Evolutionary conservation across 192 early-diverging fungal genomes (phyloP), one percentile per base, ranked within the genome.

Genomic region (Linnemannia schmuckeri): DNA sequence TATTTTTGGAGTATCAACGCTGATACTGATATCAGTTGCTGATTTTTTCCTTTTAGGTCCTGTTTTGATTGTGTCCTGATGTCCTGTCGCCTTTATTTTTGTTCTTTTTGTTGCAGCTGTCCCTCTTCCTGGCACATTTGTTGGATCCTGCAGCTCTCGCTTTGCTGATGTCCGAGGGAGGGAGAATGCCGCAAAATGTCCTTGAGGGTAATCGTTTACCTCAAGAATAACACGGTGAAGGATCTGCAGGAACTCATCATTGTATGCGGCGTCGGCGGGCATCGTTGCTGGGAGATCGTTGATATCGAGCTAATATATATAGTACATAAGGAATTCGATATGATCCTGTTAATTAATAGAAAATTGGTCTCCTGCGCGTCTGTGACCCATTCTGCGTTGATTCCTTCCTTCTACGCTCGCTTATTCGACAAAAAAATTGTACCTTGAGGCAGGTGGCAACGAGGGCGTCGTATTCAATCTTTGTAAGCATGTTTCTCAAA

Each of bases 211-310:
- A 1, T 42, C 22, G 6, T 46, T 77, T 91, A 97, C 97, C 92
- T 98, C 96, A 52, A 99, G 87, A 38, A 97, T 88, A 15, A 95
- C 92, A 17, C 91, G 88, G 88, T 98, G 97, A 5, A 99, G 88
- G 46, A 81, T 87, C 77, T 94, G 84, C 61, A 99, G 89, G 82
- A 96, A 94, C 22, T 91, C 93, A 42, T 94, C 93, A 69, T 94
- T 93, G 40, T 90, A 81, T 33, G 82, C 83, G 41, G 93, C 92
- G 69, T 92, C 86, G 37, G 89, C 91, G 35, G 96, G 96, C 35
- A 94, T 66, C 61, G 88, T 81, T 76, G 91, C 80, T 12, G 96
- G 96, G 33, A 97, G 90, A 63, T 85, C 88, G 35, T 90, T 93
- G 54, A 96, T 89, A 55, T 94, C 94, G 46, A 97, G 90, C 95